Evolutionary conservation across 2,329 filamentous ascomycete species (phyloP), one percentile per base, ranked within the genome.

Genomic region (Neofusicoccum laricinum): DNA sequence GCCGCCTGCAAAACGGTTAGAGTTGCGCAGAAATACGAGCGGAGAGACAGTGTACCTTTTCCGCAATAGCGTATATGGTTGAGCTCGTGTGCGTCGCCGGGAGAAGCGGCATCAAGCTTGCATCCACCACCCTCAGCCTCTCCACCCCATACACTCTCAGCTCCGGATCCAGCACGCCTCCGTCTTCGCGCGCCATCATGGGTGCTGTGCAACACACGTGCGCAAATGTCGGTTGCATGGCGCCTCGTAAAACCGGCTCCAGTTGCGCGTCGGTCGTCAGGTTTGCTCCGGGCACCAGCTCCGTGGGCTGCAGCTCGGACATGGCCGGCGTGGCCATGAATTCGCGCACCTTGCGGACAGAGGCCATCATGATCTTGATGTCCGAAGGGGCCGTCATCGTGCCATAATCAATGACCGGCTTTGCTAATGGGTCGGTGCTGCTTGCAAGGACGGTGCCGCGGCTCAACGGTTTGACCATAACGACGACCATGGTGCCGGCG

Each of bases 191-290:
- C 15, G 17, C 21, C 55, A 48, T 36, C 65, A 66, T 64, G 3
- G 70, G 70, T 15, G 71, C 73, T 1, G 75, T 78, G 4, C 77
- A 76, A 1, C 74, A 66, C 2, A 74, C 72, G 64, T 77, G 74
- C 69, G 71, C 41, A 55, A 67, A 67, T 40, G 73, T 30, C 38
- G 64, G 68, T 0, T 64, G 41, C 58, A 43, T 64, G 17, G 59
- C 61, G 25, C 69, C 65, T n/a, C 70, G 66, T 30, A 63, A 43
- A 53, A 68, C 66, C 38, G 71, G 69, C 25, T 73, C 69, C 69
- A 66, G 34, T 72, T 69, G 2, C 70, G 67, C 0, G 50, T 67
- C 59, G 68, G 74, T 76, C 32, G 68, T 74, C 19, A 79, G 75
- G 66, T 68, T 53, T 70, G 67, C 36, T 66, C 66, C 17, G 69